Percentiles rank a stretch among this genome's conserved stretches.
These are phyloP conservation scores for Diatrype stigma DNA, from an alignment of 2,329 filamentous ascomycete genomes.

Conservation along the genomic window DNA sequence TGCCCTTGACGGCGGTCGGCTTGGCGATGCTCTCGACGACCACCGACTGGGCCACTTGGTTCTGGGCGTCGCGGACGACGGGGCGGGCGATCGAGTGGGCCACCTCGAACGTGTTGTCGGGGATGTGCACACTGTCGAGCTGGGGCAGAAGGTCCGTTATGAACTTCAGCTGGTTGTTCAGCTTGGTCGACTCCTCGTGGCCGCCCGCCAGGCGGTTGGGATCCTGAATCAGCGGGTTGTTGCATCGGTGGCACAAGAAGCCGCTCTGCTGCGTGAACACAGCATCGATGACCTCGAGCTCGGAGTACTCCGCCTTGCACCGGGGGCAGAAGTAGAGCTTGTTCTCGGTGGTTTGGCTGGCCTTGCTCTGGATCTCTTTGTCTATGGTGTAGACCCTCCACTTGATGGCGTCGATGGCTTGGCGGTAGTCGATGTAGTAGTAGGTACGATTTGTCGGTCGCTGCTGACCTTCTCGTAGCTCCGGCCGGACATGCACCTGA, in stretches of 20 bases:
- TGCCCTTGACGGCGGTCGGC: conserved; percentile 66
- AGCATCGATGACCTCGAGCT: conserved; percentile 77
- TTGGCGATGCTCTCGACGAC: conserved; percentile 50
- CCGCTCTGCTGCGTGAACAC: conserved; percentile 59
- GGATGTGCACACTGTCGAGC: conserved; percentile 71
- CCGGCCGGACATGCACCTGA: conserved; percentile 71
- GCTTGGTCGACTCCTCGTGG: conserved; percentile 66
- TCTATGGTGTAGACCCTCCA: conserved; percentile 87
- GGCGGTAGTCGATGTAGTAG: conserved; percentile 95
- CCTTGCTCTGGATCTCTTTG: conserved; percentile 80
- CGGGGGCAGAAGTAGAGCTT: conserved; percentile 85
- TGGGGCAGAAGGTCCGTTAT: conserved; percentile 71
- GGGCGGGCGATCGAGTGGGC: conserved; percentile 61
- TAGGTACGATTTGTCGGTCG: conserved; percentile 84
- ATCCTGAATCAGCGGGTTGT: conserved; percentile 58
- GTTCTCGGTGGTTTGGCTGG: conserved; percentile 75
- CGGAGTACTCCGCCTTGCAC: conserved; percentile 83
- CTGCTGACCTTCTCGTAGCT: conserved; percentile 75
- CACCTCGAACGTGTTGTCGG: conserved; percentile 69
- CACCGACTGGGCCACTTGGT: conserved; percentile 59
- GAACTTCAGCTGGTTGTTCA: conserved; percentile 77
- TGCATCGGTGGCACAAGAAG: conserved; percentile 82
- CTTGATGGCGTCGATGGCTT: conserved; percentile 93
- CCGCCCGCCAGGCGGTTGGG: conserved; percentile 65
- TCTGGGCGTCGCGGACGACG: conserved; percentile 61